Evolutionary conservation across 768 basidiomycete species (phyloP), one percentile per base, ranked within the genome.

Genomic region (Neoboletus brunneissimus): DNA sequence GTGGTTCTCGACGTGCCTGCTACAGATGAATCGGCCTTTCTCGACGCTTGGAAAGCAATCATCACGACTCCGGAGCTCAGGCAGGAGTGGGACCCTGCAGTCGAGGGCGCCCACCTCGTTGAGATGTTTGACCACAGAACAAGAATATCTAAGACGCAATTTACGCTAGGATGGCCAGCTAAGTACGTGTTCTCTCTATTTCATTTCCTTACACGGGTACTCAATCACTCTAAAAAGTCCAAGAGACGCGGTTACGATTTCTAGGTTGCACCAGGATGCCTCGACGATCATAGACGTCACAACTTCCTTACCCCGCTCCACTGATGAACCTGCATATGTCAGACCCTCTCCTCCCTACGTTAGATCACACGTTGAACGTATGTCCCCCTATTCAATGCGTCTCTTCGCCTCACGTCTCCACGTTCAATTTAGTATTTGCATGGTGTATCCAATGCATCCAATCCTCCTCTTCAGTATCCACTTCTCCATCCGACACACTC

Each of bases 161-260:
- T 92, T 69, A 86, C 87, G 8, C 74, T 99, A 11, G 96, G 96
- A 1, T 99, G 96, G 96, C 96, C 96, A 54, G 94, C 94, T 54
- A 94, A 88, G 94, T 96, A 67, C 66, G 92, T 81, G 64, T 90
- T 79, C 15, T 34, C 18, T 38, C 51, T 48, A 5, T 40, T 23
- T 34, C 42, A 6, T 58, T 22, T 58, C 20, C 6, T 37, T 16
- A 55, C 25, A 32, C 54, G 34, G 25, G 23, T 50, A 48, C 56
- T 63, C 34, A 62, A 60, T 54, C 23, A 15, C n/a, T 46, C 51
- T 12, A 10, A 47, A 27, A 57, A 96, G 92, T 67, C 96, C 96
- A 4, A 80, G 96, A 62, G 96, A 99, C 66, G 86, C 94, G 15
- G 88, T 99, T 42, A 96, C 93, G 16, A 95, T 99, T 64, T 91